Evolutionary conservation across 176 grass and related monocot genomes (phyloP).

Genomic region (Carex cristatella): DNA sequence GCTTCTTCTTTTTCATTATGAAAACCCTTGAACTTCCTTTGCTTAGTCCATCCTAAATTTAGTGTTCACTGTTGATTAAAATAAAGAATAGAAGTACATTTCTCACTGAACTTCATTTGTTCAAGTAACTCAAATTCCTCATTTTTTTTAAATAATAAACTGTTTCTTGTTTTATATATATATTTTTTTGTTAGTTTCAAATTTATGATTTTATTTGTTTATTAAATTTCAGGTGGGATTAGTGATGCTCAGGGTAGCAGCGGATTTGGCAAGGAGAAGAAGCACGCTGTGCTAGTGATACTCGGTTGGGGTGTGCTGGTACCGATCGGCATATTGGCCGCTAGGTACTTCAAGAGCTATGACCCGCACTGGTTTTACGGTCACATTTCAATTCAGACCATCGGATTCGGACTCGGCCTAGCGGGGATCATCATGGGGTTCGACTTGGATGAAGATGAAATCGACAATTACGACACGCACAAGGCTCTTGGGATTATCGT

Average conservation of each 20-base stretch:
- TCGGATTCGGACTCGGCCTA: constrained; percentile 43
- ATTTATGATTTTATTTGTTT: neutral
- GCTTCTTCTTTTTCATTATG: neutral
- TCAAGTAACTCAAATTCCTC: neutral
- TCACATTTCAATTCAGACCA: constrained; percentile 51
- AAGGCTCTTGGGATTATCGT: constrained; percentile 61
- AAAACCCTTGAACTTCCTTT: neutral
- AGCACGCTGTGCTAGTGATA: constrained; percentile 57
- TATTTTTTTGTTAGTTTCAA: neutral
- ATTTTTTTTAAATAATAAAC: neutral
- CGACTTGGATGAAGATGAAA: constrained; percentile 30
- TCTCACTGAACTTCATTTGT: too few relatives aligned
- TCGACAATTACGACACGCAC: constrained; percentile 51
- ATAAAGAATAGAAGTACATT: neutral
- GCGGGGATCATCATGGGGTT: constrained; percentile 57
- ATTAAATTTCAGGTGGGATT: neutral
- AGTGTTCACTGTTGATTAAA: neutral
- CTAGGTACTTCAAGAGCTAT: constrained; percentile 61
- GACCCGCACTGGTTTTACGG: constrained; percentile 77
- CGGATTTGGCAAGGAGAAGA: constrained; percentile 21
- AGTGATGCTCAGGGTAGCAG: neutral
- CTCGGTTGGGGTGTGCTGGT: constrained; percentile 78
- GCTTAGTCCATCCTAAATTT: neutral
- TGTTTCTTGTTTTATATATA: neutral
- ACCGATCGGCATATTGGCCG: constrained; percentile 52